phyloP scores from a whole-genome alignment of 805 yeast species.

The Ogataea parapolymorpha region DNA sequence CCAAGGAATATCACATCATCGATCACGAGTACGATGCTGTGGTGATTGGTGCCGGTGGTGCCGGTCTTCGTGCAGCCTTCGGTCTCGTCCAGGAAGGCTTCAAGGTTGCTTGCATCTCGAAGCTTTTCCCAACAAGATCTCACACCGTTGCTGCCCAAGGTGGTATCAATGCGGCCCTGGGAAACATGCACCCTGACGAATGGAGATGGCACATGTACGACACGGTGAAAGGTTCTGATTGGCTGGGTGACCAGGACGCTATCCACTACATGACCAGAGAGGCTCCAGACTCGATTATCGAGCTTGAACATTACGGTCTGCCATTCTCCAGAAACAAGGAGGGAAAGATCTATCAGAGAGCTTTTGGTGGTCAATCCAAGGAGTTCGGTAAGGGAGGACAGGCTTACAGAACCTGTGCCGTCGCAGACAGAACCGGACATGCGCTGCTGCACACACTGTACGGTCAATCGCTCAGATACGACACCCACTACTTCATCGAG shows the following conservation, averaged over 20 bases:
- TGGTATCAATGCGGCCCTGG: constrained; percentile 98
- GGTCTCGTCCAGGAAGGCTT: constrained; percentile 96
- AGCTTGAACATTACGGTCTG: constrained; percentile 96
- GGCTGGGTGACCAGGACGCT: constrained; percentile 99
- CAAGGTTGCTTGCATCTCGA: constrained; percentile 96
- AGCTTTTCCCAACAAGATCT: constrained; percentile 96
- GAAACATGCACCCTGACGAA: constrained; percentile 97
- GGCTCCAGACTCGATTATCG: constrained; percentile 94
- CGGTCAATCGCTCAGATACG: constrained; percentile 94
- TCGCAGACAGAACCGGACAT: constrained; percentile 98
- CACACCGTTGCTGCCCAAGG: constrained; percentile 99
- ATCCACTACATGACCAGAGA: constrained; percentile 98
- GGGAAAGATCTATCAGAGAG: constrained; percentile 97
- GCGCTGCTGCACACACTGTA: constrained; percentile 92
- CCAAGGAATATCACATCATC: constrained; percentile 80
- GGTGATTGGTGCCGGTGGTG: constrained; percentile 99
- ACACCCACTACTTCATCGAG: constrained; percentile 97
- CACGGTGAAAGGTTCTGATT: constrained; percentile 98
- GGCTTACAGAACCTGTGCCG: constrained; percentile 99
- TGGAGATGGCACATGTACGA: constrained; percentile 99
- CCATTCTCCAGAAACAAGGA: constrained; percentile 97
- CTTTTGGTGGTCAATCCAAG: constrained; percentile 96
- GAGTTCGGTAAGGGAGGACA: constrained; percentile 98
- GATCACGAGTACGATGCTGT: constrained; percentile 98
- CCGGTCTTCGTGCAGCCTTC: constrained; percentile 97